A percentile compares a stretch with the other conserved stretches of the same genome.
phyloP scores from a whole-genome alignment of 2,329 filamentous ascomycete species.

The Clonostachys chloroleuca region DNA sequence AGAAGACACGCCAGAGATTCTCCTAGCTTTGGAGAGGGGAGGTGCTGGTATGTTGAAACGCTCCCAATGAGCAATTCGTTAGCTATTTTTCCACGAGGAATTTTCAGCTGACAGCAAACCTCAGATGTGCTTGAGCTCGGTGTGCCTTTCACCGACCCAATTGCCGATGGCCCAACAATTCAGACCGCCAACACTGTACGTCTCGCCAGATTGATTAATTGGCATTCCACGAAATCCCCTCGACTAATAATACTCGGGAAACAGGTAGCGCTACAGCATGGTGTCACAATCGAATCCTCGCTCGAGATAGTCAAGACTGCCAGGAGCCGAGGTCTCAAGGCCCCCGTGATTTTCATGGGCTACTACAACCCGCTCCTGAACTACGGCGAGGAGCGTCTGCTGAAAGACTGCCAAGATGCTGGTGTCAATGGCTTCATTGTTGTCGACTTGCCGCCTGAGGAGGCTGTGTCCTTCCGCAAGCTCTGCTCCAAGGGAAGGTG shows the following conservation, averaged over 20 bases:
- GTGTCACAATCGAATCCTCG: constrained; percentile 75
- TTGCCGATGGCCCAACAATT: constrained; percentile 95
- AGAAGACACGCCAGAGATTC: constrained; percentile 77
- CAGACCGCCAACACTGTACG: constrained; percentile 72
- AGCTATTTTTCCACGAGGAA: background rate
- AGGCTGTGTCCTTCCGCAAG: constrained; percentile 87
- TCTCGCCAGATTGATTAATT: too few species aligned
- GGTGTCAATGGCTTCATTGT: constrained; percentile 96
- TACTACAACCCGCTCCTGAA: constrained; percentile 97
- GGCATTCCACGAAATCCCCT: too few species aligned
- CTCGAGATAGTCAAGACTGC: constrained; percentile 82
- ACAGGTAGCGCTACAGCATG: constrained; percentile 71
- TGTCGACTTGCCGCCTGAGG: constrained; percentile 91
- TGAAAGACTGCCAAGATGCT: constrained; percentile 77
- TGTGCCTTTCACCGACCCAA: constrained; percentile 95
- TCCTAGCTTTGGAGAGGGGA: constrained; percentile 87
- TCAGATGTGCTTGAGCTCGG: constrained; percentile 78
- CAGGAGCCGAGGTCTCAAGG: constrained; percentile 69
- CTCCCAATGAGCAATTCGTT: background rate
- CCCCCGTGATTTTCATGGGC: constrained; percentile 91
- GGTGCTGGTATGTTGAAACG: constrained; percentile 64
- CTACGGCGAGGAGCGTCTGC: constrained; percentile 87
- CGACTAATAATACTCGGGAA: background rate
- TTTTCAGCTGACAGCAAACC: background rate
- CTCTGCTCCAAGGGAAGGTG: constrained; percentile 74